These are phyloP conservation scores for Phyllosticta capitalensis DNA, from an alignment of 2,329 filamentous ascomycete genomes.

Conservation along the genomic window DNA sequence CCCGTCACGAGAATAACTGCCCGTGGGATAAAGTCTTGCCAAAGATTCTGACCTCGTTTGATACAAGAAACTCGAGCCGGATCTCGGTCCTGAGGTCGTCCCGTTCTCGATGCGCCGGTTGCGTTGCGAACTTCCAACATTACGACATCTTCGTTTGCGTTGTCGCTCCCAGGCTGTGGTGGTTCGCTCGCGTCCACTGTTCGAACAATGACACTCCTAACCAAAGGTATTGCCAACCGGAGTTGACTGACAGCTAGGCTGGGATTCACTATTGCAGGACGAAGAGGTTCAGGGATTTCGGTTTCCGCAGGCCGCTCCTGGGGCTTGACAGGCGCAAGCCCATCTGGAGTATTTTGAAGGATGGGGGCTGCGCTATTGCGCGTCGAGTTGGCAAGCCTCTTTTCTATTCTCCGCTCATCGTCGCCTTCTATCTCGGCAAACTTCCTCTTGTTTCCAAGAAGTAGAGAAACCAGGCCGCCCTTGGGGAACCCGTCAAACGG, in stretches of 20 bases:
- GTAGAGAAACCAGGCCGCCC: slow-evolving; percentile 73
- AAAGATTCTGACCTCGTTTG: slow-evolving; percentile 69
- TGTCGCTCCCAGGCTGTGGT: slow-evolving; percentile 35
- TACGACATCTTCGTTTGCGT: slow-evolving; percentile 51
- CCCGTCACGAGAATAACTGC: slow-evolving; percentile 85
- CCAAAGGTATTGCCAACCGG: slow-evolving; percentile 75
- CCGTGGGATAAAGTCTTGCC: slow-evolving; percentile 88
- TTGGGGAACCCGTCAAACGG: slow-evolving; percentile 88
- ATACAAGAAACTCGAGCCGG: slow-evolving; percentile 76
- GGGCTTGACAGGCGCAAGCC: slow-evolving; percentile 64
- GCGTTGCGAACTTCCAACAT: slow-evolving; percentile 88
- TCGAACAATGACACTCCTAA: slow-evolving; percentile 72
- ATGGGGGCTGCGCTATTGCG: slow-evolving; percentile 64
- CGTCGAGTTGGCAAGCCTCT: slow-evolving; percentile 49
- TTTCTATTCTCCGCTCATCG: slow-evolving; percentile 55
- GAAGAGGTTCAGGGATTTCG: slow-evolving; percentile 69
- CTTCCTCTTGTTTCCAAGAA: slow-evolving; percentile 91
- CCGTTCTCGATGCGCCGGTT: slow-evolving; percentile 47
- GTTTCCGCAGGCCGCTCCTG: slow-evolving; percentile 51
- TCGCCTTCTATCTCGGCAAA: slow-evolving; percentile 63
- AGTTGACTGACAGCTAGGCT: slow-evolving; percentile 73
- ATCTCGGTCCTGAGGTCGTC: slow-evolving; percentile 57
- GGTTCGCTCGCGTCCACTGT: slow-evolving; percentile 59
- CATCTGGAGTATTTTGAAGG: slow-evolving; percentile 65
- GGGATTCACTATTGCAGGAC: slow-evolving; percentile 79